Evolutionary conservation across 352 stramenopile species (phyloP).

Genomic region (Phytophthora crassamura): DNA sequence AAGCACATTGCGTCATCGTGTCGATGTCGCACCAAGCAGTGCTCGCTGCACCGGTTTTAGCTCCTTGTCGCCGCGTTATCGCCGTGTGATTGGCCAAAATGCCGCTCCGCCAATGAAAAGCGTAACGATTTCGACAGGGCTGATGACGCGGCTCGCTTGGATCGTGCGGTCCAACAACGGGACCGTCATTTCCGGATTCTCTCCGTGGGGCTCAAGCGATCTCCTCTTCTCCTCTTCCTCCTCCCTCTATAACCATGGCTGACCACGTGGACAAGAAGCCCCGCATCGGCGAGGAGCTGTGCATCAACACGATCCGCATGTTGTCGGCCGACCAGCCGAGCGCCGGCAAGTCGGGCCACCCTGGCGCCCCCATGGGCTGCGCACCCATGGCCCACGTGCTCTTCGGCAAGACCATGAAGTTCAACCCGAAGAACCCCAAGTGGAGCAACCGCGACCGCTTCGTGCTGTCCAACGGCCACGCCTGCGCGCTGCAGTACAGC

Average conservation of each 20-base stretch:
- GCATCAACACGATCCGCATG: constrained; percentile 98
- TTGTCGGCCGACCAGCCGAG: constrained; percentile 97
- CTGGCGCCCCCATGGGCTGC: constrained; percentile 98
- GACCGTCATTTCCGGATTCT: constrained; percentile 54
- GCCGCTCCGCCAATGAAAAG: constrained; percentile 9
- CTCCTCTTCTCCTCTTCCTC: constrained; percentile 1
- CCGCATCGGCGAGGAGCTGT: constrained; percentile 86
- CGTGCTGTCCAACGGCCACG: constrained; percentile 99
- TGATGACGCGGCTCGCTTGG: constrained; percentile 27
- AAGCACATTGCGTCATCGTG: constrained; percentile 28
- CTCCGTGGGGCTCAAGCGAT: constrained; percentile 43
- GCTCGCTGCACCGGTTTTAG: neutral
- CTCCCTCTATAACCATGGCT: constrained; percentile 49
- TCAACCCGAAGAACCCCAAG: constrained; percentile 87
- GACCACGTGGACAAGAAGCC: constrained; percentile 87
- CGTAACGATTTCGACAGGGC: constrained; percentile 20
- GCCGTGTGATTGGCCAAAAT: constrained; percentile 23
- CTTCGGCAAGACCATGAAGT: constrained; percentile 93
- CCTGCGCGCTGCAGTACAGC: constrained; percentile 98
- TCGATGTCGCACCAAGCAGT: constrained; percentile 6
- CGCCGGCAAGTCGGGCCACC: constrained; percentile 98
- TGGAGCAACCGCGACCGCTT: constrained; percentile 99
- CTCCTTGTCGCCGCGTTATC: neutral
- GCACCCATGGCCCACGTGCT: constrained; percentile 98
- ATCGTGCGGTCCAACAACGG: constrained; percentile 25